phyloP scores from a whole-genome alignment of 176 grass and related monocot genomes.

The Bothriochloa decipiens region DNA sequence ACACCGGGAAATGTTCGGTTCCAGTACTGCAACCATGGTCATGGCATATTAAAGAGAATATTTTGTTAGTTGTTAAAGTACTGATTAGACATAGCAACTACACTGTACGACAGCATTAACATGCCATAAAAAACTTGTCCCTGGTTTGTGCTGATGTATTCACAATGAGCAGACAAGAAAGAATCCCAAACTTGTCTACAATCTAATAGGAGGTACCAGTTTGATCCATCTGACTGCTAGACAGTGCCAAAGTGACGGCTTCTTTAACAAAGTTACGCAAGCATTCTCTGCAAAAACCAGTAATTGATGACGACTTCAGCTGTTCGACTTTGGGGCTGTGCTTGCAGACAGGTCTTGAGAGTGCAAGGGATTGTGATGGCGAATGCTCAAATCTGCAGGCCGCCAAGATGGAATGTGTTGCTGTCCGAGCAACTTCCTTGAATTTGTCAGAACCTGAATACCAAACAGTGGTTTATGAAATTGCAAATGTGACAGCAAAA shows the following conservation, averaged over 20 bases:
- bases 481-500: neutral
- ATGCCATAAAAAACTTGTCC: constrained; percentile 9
- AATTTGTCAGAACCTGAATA: constrained; percentile 62
- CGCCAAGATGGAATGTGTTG: constrained; percentile 76
- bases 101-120: neutral
- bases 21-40: constrained; percentile 24
- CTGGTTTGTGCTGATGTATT: neutral
- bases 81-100: constrained; percentile 36
- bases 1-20: constrained; percentile 21
- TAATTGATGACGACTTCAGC: constrained; percentile 14
- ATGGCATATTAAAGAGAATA: constrained; percentile 22
- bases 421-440: constrained; percentile 75
- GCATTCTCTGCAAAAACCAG: constrained; percentile 65
- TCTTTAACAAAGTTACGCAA: constrained; percentile 58
- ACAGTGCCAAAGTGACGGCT: constrained; percentile 43
- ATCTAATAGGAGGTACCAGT: constrained; percentile 22
- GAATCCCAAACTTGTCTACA: neutral
- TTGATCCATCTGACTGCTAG: constrained; percentile 30
- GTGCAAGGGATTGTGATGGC: constrained; percentile 25
- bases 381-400: constrained; percentile 69
- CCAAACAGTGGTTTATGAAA: constrained; percentile 18
- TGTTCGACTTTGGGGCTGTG: constrained; percentile 38
- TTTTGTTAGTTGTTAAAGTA: constrained; percentile 19
- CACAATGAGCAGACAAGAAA: constrained; percentile 4
- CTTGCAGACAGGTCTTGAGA: constrained; percentile 53